Base-by-base conservation (phyloP, 2,329 filamentous ascomycete genomes). In the Fusarium floridanum region DNA sequence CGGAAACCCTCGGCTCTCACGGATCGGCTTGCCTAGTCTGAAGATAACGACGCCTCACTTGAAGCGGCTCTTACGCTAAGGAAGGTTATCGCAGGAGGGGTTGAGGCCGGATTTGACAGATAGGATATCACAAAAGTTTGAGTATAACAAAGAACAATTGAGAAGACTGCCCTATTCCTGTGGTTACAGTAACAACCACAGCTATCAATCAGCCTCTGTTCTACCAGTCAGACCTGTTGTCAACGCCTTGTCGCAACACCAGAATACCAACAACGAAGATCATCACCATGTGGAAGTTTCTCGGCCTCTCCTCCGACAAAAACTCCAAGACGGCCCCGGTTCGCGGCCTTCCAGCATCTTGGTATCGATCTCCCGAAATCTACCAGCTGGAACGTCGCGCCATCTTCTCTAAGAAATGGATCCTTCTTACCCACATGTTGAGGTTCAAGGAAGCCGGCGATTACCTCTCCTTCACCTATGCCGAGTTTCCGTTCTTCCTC, bases 331-430 rank as follows among this genome's bases (percentile, higher is more conserved):
- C 63, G 11, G 27, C 53, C 11, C 66, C 71, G 20, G 22, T 64
- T 34, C 75, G 82, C 50, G 82, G 86, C 29, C 80, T 89, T 1
- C 87, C 87, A 1, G 83, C 53, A 4, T 85, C 85, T 5, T 89
- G 87, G 88, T 89, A 87, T 77, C 83, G 80, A 8, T 86, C 85
- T 2, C 78, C 81, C 17, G 85, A 85, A 65, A 86, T 90, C 81
- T 89, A 87, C 73, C 84, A 89, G 74, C 85, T 90, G 0, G 88
- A 90, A 77, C 81, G 86, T 16, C 85, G 88, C 16, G 86, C 88
- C 48, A 87, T 89, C 75, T 90, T 89, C 79, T 90, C 88, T 34
- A 83, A 84, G 69, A 85, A 86, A 75, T 90, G 88, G 88, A 84
- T 88, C 37, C 84, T 89, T 50, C 84, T 86, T 24, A 89, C 88